These are phyloP conservation scores for Sclerotinia glacialis DNA, from an alignment of 2,329 filamentous ascomycete species.

Conservation along the genomic window DNA sequence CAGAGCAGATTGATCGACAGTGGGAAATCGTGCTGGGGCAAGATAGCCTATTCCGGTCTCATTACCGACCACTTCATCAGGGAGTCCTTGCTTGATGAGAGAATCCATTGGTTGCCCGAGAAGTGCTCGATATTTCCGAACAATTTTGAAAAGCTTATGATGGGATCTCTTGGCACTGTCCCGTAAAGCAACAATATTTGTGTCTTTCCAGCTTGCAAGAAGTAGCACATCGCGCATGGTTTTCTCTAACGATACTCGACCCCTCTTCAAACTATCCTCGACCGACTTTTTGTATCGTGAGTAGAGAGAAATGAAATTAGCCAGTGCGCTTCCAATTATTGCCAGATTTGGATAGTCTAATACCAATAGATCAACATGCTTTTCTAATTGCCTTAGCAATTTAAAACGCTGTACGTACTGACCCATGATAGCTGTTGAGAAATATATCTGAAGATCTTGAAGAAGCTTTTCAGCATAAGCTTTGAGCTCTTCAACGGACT, in stretches of 20 bases:
- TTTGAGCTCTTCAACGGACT: conserved; percentile 56
- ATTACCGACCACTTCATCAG: conserved; percentile 42
- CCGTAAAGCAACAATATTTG: conserved; percentile 82
- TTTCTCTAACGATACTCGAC: conserved; percentile 77
- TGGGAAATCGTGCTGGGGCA: conserved; percentile 24
- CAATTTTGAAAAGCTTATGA: conserved; percentile 84
- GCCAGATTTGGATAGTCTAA: conserved; percentile 57
- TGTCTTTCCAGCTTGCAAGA: conserved; percentile 96
- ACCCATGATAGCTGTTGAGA: conserved; percentile 73
- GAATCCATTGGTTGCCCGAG: conserved; percentile 72
- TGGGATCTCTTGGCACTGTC: conserved; percentile 91
- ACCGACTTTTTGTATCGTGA: conserved; percentile 66
- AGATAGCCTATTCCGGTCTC: conserved; percentile 8
- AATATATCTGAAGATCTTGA: conserved; percentile 75
- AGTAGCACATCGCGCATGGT: conserved; percentile 91
- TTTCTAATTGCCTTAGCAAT: conserved; percentile 63
- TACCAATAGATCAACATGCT: conserved; percentile 62
- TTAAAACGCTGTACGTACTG: conserved; percentile 73
- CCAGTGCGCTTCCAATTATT: conserved; percentile 61
- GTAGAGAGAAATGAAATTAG: conserved; percentile 77
- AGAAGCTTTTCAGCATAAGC: conserved; percentile 67
- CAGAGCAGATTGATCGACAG: conserved; percentile 35
- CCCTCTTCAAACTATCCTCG: conserved; percentile 61
- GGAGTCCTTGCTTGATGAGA: conserved; percentile 59
- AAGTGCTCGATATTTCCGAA: conserved; percentile 82